Percentiles rank a stretch among this genome's conserved stretches.
Conservation (phyloP, 2,329 filamentous ascomycete species). For the Aspergillus sp. region DNA sequence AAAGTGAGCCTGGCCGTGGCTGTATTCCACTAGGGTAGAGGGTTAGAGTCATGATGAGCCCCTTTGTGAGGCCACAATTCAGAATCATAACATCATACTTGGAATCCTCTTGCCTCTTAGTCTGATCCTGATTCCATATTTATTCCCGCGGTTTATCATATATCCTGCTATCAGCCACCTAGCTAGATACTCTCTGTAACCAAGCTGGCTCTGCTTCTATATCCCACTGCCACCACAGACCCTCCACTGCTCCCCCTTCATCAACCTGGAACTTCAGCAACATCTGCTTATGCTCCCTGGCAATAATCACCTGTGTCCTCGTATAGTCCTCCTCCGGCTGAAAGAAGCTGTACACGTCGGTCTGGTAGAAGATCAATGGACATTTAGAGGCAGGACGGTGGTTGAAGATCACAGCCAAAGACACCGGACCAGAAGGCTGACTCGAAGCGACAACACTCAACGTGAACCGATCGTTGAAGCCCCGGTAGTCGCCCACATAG, state of each 20-base stretch:
- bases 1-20: too few species aligned
- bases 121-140: too few species aligned
- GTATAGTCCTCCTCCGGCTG: not conserved
- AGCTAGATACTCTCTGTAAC: not conserved
- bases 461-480: not conserved
- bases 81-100: too few species aligned
- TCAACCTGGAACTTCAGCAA: not conserved
- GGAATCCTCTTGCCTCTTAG: too few species aligned
- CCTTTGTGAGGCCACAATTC: too few species aligned
- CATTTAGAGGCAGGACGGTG: not conserved
- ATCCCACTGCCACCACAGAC: conserved; percentile 5
- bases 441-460: not conserved
- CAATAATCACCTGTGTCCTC: not conserved
- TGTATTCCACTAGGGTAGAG: too few species aligned
- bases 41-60: too few species aligned
- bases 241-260: not conserved
- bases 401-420: not conserved
- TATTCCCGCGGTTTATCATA: too few species aligned
- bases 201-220: not conserved
- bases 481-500: not conserved
- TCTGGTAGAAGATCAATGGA: not conserved
- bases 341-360: conserved; percentile 1
- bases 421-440: not conserved
- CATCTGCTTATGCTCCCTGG: not conserved
- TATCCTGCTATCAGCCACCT: too few species aligned